These are phyloP conservation scores for Neofusicoccum umdonicola DNA, from an alignment of 2,329 filamentous ascomycete species.

Conservation along the genomic window DNA sequence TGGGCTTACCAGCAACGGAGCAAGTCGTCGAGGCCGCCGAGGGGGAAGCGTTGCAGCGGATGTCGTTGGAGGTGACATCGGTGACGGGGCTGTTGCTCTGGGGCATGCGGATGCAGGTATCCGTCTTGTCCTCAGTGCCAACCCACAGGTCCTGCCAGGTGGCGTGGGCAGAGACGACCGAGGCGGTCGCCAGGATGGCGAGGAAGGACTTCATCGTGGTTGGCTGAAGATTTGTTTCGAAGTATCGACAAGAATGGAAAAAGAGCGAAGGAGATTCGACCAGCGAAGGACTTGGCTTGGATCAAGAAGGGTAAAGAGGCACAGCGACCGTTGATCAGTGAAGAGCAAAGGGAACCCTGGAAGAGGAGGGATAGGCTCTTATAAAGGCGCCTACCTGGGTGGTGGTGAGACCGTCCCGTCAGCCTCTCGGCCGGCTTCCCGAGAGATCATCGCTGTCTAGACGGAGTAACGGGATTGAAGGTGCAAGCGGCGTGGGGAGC, in stretches of 20 bases:
- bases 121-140: conserved; percentile 31
- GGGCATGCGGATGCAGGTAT: conserved; percentile 49
- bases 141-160: conserved; percentile 41
- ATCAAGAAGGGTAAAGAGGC: background rate
- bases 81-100: conserved; percentile 37
- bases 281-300: conserved; percentile 8
- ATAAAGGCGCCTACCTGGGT: background rate
- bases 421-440: conserved; percentile 1
- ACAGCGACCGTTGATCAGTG: conserved; percentile 8
- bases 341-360: conserved; percentile 1
- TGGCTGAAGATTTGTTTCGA: background rate
- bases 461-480: background rate
- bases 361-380: background rate
- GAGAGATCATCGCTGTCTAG: background rate
- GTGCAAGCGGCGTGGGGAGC: background rate
- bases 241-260: background rate
- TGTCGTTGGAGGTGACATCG: conserved; percentile 33
- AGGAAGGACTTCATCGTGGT: conserved; percentile 19
- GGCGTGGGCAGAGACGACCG: conserved; percentile 36
- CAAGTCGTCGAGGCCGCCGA: conserved; percentile 26
- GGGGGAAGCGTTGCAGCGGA: conserved; percentile 37
- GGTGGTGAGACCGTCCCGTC: background rate
- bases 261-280: conserved; percentile 3
- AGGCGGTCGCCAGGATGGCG: conserved; percentile 32
- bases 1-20: conserved; percentile 8